Evolutionary conservation across 139 green algal species (phyloP).

Genomic region (Closterium sp.): DNA sequence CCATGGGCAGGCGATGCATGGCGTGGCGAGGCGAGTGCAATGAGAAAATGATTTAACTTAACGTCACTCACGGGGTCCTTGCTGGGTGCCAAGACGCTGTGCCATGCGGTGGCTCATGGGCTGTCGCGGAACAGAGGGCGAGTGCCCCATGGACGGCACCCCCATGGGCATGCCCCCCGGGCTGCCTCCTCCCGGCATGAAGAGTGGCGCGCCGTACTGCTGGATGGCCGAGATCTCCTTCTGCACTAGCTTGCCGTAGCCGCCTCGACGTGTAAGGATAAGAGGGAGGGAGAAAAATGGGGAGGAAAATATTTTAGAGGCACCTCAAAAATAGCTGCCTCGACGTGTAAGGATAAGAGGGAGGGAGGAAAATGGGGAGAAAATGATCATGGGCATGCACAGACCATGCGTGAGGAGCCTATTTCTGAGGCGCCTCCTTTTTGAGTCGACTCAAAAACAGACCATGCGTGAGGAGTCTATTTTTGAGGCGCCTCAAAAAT

Average conservation of each 20-base stretch:
- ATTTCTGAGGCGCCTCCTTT: too few species aligned
- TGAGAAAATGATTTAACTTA: too few species aligned
- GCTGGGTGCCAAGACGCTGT: neutral
- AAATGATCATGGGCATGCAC: too few species aligned
- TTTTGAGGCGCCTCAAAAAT: too few species aligned
- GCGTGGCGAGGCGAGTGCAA: neutral
- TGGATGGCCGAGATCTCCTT: conserved; percentile 14
- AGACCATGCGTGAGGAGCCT: too few species aligned
- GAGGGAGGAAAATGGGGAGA: neutral
- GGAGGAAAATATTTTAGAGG: neutral
- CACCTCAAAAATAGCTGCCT: too few species aligned
- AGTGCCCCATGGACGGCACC: neutral
- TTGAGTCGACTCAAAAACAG: too few species aligned
- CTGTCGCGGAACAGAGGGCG: neutral
- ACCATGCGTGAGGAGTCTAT: too few species aligned
- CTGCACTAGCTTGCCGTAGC: conserved; percentile 37
- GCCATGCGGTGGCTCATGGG: neutral
- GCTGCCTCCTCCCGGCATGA: neutral
- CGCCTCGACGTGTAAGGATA: neutral
- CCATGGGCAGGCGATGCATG: neutral
- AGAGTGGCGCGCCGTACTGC: neutral
- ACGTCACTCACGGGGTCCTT: neutral
- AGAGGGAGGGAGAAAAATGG: neutral
- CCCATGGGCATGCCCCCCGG: neutral
- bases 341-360: too few species aligned